A percentile compares a stretch with the other conserved stretches of the same genome.
Conservation (phyloP, 2,329 filamentous ascomycete species). For the Sporothrix inflata region DNA sequence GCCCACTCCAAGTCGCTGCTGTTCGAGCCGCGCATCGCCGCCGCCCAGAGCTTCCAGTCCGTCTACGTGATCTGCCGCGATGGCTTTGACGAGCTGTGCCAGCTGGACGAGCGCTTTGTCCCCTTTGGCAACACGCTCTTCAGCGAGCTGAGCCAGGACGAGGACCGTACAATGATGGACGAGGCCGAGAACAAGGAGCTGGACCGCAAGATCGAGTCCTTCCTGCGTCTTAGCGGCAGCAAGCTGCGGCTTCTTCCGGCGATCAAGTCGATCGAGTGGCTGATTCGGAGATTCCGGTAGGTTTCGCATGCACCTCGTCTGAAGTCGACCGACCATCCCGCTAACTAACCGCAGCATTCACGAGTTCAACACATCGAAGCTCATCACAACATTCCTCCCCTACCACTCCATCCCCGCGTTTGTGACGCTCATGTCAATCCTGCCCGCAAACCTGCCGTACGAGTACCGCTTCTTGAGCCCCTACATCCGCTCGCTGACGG, state of each 20-base stretch:
- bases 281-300: slow-evolving; percentile 86
- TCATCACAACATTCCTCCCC: slow-evolving; percentile 86
- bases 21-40: slow-evolving; percentile 83
- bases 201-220: slow-evolving; percentile 75
- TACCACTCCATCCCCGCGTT: slow-evolving; percentile 89
- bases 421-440: slow-evolving; percentile 80
- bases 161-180: slow-evolving; percentile 86
- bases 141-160: slow-evolving; percentile 86
- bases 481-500: slow-evolving; percentile 77
- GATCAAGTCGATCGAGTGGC: slow-evolving; percentile 91
- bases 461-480: slow-evolving; percentile 84
- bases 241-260: slow-evolving; percentile 82
- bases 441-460: slow-evolving; percentile 73
- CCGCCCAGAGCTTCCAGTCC: slow-evolving; percentile 85
- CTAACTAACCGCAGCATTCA: slow-evolving; percentile 66
- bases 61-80: slow-evolving; percentile 85
- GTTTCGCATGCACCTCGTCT: background rate
- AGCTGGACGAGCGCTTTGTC: slow-evolving; percentile 77
- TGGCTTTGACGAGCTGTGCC: slow-evolving; percentile 89
- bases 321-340: background rate
- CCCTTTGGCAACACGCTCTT: slow-evolving; percentile 80
- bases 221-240: slow-evolving; percentile 77
- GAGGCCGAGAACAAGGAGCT: slow-evolving; percentile 79
- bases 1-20: slow-evolving; percentile 94
- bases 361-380: slow-evolving; percentile 78